Base-by-base conservation (phyloP, 2,329 filamentous ascomycete genomes). In the Fusarium albosuccineum region DNA sequence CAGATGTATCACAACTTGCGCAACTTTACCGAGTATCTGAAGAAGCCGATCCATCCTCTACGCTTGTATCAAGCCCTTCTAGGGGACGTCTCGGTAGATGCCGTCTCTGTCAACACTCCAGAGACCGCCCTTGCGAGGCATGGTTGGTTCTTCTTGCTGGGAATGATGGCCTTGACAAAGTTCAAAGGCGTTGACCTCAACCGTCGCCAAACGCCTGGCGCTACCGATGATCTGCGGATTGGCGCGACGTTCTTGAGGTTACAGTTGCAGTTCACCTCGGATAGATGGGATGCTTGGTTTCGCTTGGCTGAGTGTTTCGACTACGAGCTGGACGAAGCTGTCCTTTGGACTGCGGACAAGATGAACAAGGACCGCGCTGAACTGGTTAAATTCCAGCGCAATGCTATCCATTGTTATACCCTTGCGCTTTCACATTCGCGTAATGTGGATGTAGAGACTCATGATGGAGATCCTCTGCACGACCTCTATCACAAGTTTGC, bases 281-380 rank as follows among this genome's bases (percentile, higher is more conserved):
- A 93, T 40, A 89, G 90, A 57, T 97, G 94, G 94, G 92, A 97
- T 76, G 91, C 92, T 0, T 97, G 94, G 94, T 96, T 95, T 76
- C 88, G 93, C 11, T 85, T 97, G 26, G 94, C 91, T 0, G 93
- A 97, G 76, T 93, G 92, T 49, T 94, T 93, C 73, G 94, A 97
- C 77, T 91, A 92, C 51, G 93, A 97, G 72, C 82, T 97, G 13
- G 94, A 97, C 66, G 94, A 97, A 77, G 88, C 90, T 7, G 92
- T 97, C 6, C 87, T 94, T 6, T 97, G 94, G 94, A 92, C 91
- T 17, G 92, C 93, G 1, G 93, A 97, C 70, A 97, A 97, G 78
- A 90, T 97, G 79, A 97, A 97, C 79, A 95, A 92, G 75, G 91
- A 91, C 71, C 89, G 91, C 57, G 81, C 83, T 5, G 93, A 97